Evolutionary conservation across 352 stramenopile species (phyloP), one percentile per base, ranked within the genome.

Genomic region (Phytophthora macrochlamydospora): DNA sequence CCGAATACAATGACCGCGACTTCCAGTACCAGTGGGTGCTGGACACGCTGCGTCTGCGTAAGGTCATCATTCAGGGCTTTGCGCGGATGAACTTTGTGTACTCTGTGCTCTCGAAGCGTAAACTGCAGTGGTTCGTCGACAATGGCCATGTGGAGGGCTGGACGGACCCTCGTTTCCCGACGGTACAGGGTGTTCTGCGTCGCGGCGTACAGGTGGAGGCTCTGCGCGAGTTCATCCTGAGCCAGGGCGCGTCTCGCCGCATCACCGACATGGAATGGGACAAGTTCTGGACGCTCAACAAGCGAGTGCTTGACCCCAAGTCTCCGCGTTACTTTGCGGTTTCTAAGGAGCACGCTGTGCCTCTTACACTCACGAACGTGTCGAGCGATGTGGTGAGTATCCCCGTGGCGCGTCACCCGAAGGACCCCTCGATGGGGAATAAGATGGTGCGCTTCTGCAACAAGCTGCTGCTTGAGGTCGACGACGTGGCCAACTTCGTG

Each of bases 211-310:
- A 98, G 62, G 83, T 99, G 8, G 73, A 92, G 62, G 97, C 97
- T 7, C 84, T 99, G 37, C 90, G 97, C 35, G 85, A 94, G 45
- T 99, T 99, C 71, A 99, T 99, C 57, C 75, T 99, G 77, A 94
- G 84, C 53, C 97, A 99, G 76, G 98, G 98, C 54, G 96, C 96
- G 44, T 98, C 93, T 50, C 92, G 96, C 52, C 91, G 96, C 62
- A 96, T 99, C 62, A 97, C 98, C 30, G 98, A 98, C 69, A 99
- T 99, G 97, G 97, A 99, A 62, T 99, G 98, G 97, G 96, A 98
- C 84, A 99, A 99, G 76, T 99, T 99, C 69, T 99, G 97, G 97
- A 97, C 94, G 11, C 87, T 98, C 60, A 99, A 99, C 90, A 99
- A 99, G 87, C 97, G 98, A 58, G 90, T 99, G 62, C 90, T 99